Conservation (phyloP, 2,329 filamentous ascomycete species). For the Alternaria hordeiaustralica region DNA sequence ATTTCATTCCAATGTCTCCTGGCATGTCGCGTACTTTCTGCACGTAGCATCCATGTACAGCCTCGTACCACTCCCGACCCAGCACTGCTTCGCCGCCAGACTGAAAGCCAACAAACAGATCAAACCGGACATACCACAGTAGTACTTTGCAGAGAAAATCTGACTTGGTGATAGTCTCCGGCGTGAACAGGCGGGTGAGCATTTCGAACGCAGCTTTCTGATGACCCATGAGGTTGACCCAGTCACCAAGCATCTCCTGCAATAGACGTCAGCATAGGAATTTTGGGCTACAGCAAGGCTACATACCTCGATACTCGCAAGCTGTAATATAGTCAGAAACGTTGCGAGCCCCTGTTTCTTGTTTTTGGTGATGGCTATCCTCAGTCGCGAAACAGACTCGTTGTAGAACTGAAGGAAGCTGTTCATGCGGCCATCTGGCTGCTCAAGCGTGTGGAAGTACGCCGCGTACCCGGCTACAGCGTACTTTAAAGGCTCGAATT, state of each 20-base stretch:
- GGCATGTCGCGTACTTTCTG: constrained; percentile 66
- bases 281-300: not conserved
- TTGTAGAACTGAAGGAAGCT: constrained; percentile 92
- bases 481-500: constrained; percentile 82
- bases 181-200: constrained; percentile 77
- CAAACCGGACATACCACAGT: constrained; percentile 90
- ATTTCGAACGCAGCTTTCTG: constrained; percentile 88
- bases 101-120: constrained; percentile 83
- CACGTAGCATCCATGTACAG: constrained; percentile 67
- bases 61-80: constrained; percentile 77
- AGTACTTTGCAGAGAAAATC: constrained; percentile 75
- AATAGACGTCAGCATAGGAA: constrained; percentile 13
- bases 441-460: constrained; percentile 79
- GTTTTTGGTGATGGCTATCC: constrained; percentile 72
- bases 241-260: constrained; percentile 93
- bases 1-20: constrained; percentile 67
- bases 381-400: constrained; percentile 78
- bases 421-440: constrained; percentile 74
- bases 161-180: constrained; percentile 74
- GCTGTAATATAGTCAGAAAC: constrained; percentile 84
- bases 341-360: constrained; percentile 76
- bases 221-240: constrained; percentile 91
- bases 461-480: constrained; percentile 87
- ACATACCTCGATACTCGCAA: constrained; percentile 89
- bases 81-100: constrained; percentile 78